Conservation (phyloP, 176 grass and related monocot genomes). For the Phoenix roebelenii region DNA sequence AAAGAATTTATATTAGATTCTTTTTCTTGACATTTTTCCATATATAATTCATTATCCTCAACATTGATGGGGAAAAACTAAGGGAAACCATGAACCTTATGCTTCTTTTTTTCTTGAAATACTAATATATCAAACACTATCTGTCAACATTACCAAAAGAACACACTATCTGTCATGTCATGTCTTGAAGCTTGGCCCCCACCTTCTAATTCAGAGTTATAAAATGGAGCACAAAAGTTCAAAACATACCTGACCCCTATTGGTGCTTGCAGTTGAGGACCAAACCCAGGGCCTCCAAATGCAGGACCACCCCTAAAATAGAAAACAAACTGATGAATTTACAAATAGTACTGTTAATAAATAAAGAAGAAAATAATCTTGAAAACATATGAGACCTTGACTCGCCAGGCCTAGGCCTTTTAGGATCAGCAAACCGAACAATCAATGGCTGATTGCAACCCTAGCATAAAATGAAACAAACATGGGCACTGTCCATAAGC, state of each 20-base stretch:
- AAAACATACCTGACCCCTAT: constrained; percentile 79
- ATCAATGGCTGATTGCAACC: constrained; percentile 95
- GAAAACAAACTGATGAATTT: constrained; percentile 1
- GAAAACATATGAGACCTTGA: constrained; percentile 43
- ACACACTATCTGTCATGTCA: too few relatives aligned
- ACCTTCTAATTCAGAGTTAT: too few relatives aligned
- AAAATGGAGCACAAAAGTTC: too few relatives aligned
- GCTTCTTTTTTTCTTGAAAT: too few relatives aligned
- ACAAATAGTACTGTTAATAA: neutral
- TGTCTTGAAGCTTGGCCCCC: too few relatives aligned
- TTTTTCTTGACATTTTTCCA: too few relatives aligned
- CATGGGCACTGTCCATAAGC: constrained; percentile 7
- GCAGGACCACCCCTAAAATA: constrained; percentile 76
- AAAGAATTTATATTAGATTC: too few relatives aligned
- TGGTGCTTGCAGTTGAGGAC: constrained; percentile 83
- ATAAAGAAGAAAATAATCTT: constrained; percentile 4
- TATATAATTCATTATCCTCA: too few relatives aligned
- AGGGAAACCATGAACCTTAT: too few relatives aligned
- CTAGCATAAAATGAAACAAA: constrained; percentile 31
- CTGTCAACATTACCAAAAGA: too few relatives aligned
- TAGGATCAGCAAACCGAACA: constrained; percentile 94
- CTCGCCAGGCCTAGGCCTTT: constrained; percentile 83
- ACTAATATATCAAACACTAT: too few relatives aligned
- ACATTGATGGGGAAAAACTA: too few relatives aligned
- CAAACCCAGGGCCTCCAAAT: constrained; percentile 92